These are phyloP conservation scores for Saposhnikovia divaricata DNA, from an alignment of 129 eudicot genomes.

Conservation along the genomic window DNA sequence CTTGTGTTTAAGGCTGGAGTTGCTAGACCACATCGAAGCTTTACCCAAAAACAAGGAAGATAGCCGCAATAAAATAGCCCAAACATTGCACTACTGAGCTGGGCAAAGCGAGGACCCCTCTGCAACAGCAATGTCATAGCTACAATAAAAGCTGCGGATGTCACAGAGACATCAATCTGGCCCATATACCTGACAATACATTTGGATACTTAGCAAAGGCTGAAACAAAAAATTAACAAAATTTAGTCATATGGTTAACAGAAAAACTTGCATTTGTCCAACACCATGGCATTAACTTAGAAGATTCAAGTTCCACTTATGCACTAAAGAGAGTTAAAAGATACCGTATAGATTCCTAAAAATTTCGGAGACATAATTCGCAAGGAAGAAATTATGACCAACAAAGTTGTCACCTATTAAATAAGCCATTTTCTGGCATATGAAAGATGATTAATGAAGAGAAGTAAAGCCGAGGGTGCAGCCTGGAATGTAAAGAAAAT, in stretches of 20 bases:
- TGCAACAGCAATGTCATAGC: conserved; percentile 82
- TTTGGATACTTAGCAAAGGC: conserved; percentile 2
- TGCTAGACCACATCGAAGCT: conserved; percentile 77
- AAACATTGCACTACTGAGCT: conserved; percentile 93
- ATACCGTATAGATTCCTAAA: not conserved
- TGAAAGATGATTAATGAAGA: not conserved
- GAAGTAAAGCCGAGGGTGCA: not conserved
- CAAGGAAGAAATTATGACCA: not conserved
- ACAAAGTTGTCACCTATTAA: not conserved
- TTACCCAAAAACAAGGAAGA: conserved; percentile 98
- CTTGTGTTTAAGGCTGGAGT: conserved; percentile 87
- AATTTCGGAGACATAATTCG: not conserved
- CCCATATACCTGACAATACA: conserved; percentile 59
- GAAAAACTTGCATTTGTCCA: not conserved
- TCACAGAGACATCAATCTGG: conserved; percentile 77
- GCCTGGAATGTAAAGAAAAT: not conserved
- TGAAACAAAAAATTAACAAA: not conserved
- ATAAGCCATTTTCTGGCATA: not conserved
- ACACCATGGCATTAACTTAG: not conserved
- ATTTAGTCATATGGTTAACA: not conserved
- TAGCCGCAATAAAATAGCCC: conserved; percentile 94
- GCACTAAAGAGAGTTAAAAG: not conserved
- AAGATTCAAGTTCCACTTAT: not conserved
- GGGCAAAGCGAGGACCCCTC: conserved; percentile 96
- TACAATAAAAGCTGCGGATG: conserved; percentile 87